Conservation (phyloP, 306 rosid species). For the Senna tora region DNA sequence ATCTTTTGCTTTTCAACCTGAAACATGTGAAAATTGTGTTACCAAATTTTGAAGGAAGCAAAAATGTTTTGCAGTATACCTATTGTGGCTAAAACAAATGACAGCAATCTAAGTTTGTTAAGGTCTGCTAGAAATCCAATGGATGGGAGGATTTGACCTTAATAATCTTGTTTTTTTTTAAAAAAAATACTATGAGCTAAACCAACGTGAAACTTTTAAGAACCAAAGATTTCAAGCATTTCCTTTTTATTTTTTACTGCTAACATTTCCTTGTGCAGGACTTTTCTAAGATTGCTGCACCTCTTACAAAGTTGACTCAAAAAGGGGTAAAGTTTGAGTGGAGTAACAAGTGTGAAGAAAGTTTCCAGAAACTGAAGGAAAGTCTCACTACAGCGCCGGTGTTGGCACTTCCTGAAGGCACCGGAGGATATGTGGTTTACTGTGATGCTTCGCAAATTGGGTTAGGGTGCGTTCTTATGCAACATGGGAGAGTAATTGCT, state of each 20-base stretch:
- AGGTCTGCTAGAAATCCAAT: slow-evolving; percentile 10
- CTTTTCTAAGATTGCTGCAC: no score
- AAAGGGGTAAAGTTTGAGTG: no score
- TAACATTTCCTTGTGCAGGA: no score
- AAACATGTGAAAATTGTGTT: slow-evolving; percentile 22
- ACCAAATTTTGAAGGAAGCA: slow-evolving; percentile 23
- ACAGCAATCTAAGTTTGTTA: slow-evolving; percentile 14
- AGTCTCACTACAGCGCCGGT: no score
- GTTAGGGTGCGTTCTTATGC: no score
- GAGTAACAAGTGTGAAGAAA: no score
- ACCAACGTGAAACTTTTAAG: neutral
- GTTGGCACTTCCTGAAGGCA: no score
- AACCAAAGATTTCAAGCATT: slow-evolving; percentile 22
- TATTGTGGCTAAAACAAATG: slow-evolving; percentile 16
- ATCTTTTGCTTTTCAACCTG: slow-evolving; percentile 94
- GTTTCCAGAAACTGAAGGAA: no score
- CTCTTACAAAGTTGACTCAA: no score
- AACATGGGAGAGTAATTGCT: no score
- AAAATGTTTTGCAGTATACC: slow-evolving; percentile 13
- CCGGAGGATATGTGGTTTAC: no score
- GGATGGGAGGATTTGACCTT: neutral
- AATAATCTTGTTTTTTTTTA: neutral
- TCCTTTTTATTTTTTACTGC: neutral
- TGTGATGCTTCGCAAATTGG: no score
- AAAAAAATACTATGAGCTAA: neutral